A percentile compares a stretch with the other conserved stretches of the same genome.
These are phyloP conservation scores for Mycena citricolor DNA, from an alignment of 1,284 basidiomycete genomes.

Conservation along the genomic window DNA sequence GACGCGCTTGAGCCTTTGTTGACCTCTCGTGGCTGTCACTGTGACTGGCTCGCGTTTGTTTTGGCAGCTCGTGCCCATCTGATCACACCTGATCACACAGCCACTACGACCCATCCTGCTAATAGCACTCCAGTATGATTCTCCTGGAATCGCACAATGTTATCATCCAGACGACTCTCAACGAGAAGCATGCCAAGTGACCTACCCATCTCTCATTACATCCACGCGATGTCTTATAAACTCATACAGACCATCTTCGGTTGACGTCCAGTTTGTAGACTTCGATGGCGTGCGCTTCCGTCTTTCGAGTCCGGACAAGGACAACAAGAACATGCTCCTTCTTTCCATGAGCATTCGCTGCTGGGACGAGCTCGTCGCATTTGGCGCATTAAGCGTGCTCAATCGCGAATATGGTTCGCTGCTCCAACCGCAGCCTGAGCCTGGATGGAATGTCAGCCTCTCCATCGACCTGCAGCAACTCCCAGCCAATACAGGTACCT, in stretches of 20 bases:
- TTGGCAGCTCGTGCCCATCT: too few species aligned
- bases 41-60: constrained; percentile 9
- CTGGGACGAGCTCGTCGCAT: constrained; percentile 90
- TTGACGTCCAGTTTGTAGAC: constrained; percentile 97
- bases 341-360: constrained; percentile 98
- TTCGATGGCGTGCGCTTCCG: constrained; percentile 97
- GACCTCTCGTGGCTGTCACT: background rate
- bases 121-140: constrained; percentile 15
- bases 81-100: too few species aligned
- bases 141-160: constrained; percentile 77
- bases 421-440: constrained; percentile 64
- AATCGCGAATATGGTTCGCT: constrained; percentile 82
- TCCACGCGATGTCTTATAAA: constrained; percentile 15
- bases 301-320: constrained; percentile 76
- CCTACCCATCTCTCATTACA: constrained; percentile 16
- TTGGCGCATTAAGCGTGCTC: constrained; percentile 84
- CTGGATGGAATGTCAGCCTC: constrained; percentile 89
- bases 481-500: constrained; percentile 78
- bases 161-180: constrained; percentile 89
- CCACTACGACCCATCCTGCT: background rate
- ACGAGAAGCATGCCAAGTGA: constrained; percentile 89
- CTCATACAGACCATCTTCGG: constrained; percentile 70
- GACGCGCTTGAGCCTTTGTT: too few species aligned
- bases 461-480: constrained; percentile 85
- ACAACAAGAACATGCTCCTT: constrained; percentile 70